A percentile compares a stretch with the other conserved stretches of the same genome.
phyloP scores from a whole-genome alignment of 2,329 filamentous ascomycete species.

The Byssochlamys sp. region DNA sequence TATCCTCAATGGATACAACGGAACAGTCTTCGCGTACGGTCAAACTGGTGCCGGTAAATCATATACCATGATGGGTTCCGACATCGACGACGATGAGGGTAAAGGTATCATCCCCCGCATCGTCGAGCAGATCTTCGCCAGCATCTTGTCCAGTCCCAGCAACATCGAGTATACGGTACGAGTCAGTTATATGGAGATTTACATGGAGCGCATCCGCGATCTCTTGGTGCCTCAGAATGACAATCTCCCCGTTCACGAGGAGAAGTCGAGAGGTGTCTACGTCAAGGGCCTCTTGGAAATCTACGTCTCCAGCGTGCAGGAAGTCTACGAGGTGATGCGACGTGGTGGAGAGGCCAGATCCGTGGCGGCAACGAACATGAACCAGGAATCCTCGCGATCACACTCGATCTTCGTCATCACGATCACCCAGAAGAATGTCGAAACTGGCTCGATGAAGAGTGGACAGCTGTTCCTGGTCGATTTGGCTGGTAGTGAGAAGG shows the following conservation, averaged over 20 bases:
- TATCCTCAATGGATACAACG: conserved; percentile 97
- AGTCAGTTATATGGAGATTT: conserved; percentile 99
- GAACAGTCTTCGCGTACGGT: conserved; percentile 95
- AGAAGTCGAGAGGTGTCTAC: conserved; percentile 91
- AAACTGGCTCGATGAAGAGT: conserved; percentile 90
- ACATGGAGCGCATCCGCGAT: conserved; percentile 98
- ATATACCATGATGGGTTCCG: conserved; percentile 96
- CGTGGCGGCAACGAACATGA: conserved; percentile 98
- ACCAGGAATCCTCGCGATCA: conserved; percentile 92
- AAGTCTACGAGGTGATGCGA: conserved; percentile 94
- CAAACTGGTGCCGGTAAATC: conserved; percentile 98
- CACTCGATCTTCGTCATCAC: conserved; percentile 98
- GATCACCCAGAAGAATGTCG: conserved; percentile 93
- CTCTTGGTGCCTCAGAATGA: conserved; percentile 85
- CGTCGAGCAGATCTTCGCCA: conserved; percentile 92
- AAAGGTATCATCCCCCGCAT: conserved; percentile 95
- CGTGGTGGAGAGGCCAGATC: conserved; percentile 79
- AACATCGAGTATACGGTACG: conserved; percentile 98
- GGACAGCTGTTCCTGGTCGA: conserved; percentile 95
- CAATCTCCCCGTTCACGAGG: conserved; percentile 94
- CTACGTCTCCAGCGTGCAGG: conserved; percentile 88
- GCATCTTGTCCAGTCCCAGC: conserved; percentile 79
- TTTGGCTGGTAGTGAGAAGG: conserved; percentile 95
- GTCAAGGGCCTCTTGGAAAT: conserved; percentile 91
- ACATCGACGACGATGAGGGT: conserved; percentile 79